A percentile compares a stretch with the other conserved stretches of the same genome.
These are phyloP conservation scores for Millerozyma acaciae DNA, from an alignment of 805 yeast species.

Conservation along the genomic window DNA sequence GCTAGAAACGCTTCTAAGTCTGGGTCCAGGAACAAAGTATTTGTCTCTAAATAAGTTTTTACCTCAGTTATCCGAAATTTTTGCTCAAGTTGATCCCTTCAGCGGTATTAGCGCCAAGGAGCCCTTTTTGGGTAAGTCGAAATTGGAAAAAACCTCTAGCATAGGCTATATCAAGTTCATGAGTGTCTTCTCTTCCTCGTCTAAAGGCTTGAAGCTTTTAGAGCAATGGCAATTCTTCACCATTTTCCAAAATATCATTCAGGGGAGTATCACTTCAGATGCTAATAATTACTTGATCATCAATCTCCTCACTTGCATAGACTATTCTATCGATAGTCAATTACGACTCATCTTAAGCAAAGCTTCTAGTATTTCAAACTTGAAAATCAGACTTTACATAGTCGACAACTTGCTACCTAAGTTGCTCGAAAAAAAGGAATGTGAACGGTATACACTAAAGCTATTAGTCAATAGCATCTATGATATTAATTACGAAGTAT, in stretches of 20 bases:
- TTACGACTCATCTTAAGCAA: conserved; percentile 63
- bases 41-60: conserved; percentile 70
- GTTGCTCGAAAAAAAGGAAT: conserved; percentile 31
- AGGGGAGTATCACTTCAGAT: conserved; percentile 31
- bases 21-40: conserved; percentile 63
- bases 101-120: conserved; percentile 71
- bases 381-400: conserved; percentile 51
- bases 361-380: conserved; percentile 54
- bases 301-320: conserved; percentile 57
- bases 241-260: conserved; percentile 68
- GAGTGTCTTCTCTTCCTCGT: conserved; percentile 62
- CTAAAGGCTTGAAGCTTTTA: conserved; percentile 63
- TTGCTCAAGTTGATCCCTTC: conserved; percentile 78
- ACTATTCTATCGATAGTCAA: conserved; percentile 59
- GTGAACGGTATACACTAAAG: conserved; percentile 47
- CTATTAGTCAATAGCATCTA: conserved; percentile 64
- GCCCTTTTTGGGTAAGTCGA: conserved; percentile 62
- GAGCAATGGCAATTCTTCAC: conserved; percentile 84
- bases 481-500: conserved; percentile 46
- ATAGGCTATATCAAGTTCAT: conserved; percentile 75
- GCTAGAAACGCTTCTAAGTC: conserved; percentile 58
- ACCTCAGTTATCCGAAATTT: conserved; percentile 84
- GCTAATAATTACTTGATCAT: conserved; percentile 50
- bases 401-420: conserved; percentile 48
- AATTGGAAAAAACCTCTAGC: conserved; percentile 62